Base-by-base conservation (phyloP, 2,329 filamentous ascomycete genomes). In the Didymella pinodella region DNA sequence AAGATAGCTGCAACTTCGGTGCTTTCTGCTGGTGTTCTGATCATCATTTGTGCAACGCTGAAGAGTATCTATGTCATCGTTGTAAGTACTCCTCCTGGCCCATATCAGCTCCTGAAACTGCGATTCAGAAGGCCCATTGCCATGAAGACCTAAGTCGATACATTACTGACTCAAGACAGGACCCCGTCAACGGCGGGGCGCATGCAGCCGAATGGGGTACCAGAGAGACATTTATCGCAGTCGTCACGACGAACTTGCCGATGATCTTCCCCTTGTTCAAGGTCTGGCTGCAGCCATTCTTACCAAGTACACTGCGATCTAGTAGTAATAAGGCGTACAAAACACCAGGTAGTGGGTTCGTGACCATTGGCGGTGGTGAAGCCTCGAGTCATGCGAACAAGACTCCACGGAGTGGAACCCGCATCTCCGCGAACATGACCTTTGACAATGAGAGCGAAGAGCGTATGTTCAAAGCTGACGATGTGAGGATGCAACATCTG, bases 21-120 rank as follows among this genome's bases (percentile, higher is more conserved):
- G 12, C 86, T 86, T 65, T 82, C 81, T 28, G 84, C 83, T 14
- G 85, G 84, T 8, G 63, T 84, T 16, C 85, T 87, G 63, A 82
- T 86, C 41, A 85, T 85, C 64, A 78, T 83, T 38, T 82, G 81
- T n/a, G 84, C 82, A 4, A 81, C 85, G 48, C 70, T 87, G 7
- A 83, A 85, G 40, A 84, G 82, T 52, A 78, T 84, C 4, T 70
- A 84, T 7, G 84, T 86, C 46, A 56, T 84, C 28, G 80, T 65
- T 8, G 61, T 67, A 57, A 57, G 63, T 60, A 12, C n/a, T 8
- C 1, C 3, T 11, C 7, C 10, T 2, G n/a, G 26, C n/a, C 25
- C 14, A 2, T 22, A 4, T 7, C 36, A 22, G 75, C 2, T 14
- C 3, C 5, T 8, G 11, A 4, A n/a, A 11, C 12, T n/a, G 10